Conservation (phyloP, 73 alveolate species). For the Tetrahymena thermophila region DNA sequence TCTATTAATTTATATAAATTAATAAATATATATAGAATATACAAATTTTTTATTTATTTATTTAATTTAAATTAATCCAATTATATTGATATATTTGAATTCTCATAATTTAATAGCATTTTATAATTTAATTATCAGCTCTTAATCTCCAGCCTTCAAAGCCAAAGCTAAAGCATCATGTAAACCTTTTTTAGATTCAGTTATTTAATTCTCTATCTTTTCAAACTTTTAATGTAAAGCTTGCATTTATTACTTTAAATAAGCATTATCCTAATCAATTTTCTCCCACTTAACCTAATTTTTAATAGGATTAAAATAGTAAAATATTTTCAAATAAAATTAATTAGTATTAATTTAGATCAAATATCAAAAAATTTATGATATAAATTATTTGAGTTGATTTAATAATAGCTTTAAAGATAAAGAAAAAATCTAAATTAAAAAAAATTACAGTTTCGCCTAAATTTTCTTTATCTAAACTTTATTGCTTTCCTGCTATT, state of each 20-base stretch:
- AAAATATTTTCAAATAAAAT: neutral
- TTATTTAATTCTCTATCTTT: neutral
- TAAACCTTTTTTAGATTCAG: neutral
- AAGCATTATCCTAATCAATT: neutral
- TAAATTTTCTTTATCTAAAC: neutral
- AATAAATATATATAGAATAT: too few species aligned
- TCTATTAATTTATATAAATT: too few species aligned
- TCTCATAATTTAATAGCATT: neutral
- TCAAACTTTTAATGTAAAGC: neutral
- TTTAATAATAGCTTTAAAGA: too few species aligned
- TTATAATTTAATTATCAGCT: neutral
- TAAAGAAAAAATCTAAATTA: neutral
- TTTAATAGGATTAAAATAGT: too few species aligned
- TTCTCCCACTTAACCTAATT: neutral
- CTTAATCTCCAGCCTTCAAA: neutral
- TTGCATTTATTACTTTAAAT: neutral
- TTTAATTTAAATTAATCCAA: too few species aligned
- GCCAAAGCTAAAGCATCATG: neutral
- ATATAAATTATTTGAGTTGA: too few species aligned
- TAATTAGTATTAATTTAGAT: neutral
- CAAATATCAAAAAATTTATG: too few species aligned
- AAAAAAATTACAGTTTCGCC: neutral
- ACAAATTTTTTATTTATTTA: too few species aligned
- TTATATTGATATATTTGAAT: neutral
- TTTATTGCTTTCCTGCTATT: neutral